Percentiles rank a stretch among this genome's conserved stretches.
phyloP scores from a whole-genome alignment of 192 early-diverging fungal species.

The Gaertneriomyces sp. region DNA sequence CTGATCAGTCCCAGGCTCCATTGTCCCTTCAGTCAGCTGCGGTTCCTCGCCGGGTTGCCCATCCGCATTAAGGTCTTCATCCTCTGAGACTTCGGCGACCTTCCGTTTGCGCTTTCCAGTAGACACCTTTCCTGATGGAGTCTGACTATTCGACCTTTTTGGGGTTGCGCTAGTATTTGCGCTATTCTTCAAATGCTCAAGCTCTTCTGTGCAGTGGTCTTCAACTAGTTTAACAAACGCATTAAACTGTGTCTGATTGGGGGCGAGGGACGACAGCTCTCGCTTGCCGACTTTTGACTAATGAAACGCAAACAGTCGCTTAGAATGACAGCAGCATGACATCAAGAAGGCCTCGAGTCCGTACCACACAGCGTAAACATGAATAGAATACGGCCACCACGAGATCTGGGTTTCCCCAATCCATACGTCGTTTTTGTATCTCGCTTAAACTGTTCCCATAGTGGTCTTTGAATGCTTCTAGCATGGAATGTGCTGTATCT shows the following conservation, averaged over 20 bases:
- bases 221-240: conserved; percentile 10
- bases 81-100: background rate
- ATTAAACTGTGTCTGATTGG: conserved; percentile 13
- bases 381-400: conserved; percentile 17
- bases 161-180: background rate
- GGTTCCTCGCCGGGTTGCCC: background rate
- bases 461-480: conserved; percentile 5
- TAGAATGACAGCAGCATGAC: background rate
- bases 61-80: background rate
- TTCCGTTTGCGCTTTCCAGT: background rate
- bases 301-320: background rate
- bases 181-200: conserved; percentile 7
- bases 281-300: conserved; percentile 16
- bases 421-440: background rate
- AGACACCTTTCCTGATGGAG: background rate
- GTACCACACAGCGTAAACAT: conserved; percentile 8
- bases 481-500: background rate
- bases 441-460: conserved; percentile 1
- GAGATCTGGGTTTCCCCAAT: conserved; percentile 13
- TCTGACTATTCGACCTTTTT: background rate
- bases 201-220: conserved; percentile 21
- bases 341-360: background rate
- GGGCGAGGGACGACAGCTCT: background rate
- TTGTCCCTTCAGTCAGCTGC: background rate
- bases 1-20: background rate